Conservation (phyloP, 345 rosid genomes). For the Xanthoceras sorbifolium region DNA sequence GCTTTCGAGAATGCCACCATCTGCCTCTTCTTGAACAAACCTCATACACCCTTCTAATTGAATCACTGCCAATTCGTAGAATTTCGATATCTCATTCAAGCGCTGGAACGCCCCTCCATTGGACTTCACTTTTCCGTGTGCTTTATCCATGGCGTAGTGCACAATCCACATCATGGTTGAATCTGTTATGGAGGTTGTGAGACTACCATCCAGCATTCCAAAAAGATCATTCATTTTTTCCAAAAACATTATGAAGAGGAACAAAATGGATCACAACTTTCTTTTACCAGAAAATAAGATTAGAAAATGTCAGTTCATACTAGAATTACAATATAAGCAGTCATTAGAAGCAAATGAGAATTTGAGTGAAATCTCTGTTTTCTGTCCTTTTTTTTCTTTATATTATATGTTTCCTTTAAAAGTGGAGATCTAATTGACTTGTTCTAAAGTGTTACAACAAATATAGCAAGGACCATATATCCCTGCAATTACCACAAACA, state of each 20-base stretch:
- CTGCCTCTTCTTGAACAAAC: constrained; percentile 75
- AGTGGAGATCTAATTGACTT: constrained; percentile 32
- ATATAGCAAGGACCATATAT: too few species aligned
- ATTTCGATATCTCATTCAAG: constrained; percentile 70
- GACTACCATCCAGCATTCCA: constrained; percentile 48
- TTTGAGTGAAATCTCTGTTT: neutral
- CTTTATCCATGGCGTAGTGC: constrained; percentile 72
- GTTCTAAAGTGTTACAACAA: neutral
- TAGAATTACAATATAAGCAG: neutral
- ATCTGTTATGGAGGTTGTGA: constrained; percentile 63
- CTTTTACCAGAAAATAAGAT: neutral
- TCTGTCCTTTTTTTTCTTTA: neutral
- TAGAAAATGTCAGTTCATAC: neutral
- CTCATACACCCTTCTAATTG: constrained; percentile 73
- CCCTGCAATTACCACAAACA: too few species aligned
- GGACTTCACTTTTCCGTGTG: constrained; percentile 68
- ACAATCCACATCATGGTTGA: constrained; percentile 88
- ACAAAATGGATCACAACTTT: neutral
- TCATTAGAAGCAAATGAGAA: neutral
- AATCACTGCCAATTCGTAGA: constrained; percentile 79
- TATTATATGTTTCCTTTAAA: constrained; percentile 20
- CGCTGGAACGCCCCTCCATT: constrained; percentile 64
- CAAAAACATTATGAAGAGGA: neutral
- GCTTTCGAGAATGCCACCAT: constrained; percentile 43
- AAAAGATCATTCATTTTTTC: constrained; percentile 49